Base-by-base conservation (phyloP, 208 protist genomes). In the Trypanosoma lewisi region DNA sequence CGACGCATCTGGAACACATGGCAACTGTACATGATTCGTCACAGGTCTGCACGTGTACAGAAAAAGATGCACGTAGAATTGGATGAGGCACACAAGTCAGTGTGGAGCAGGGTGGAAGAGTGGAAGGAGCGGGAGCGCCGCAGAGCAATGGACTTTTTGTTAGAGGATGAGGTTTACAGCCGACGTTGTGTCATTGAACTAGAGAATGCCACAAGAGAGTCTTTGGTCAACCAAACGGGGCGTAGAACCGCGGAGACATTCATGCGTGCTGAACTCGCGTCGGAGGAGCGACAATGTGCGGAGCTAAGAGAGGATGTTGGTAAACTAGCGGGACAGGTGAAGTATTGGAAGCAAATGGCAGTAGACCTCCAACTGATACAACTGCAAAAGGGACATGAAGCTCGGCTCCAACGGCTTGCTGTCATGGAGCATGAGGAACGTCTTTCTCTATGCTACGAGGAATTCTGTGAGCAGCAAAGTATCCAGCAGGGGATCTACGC, bases 361-460 rank as follows among this genome's bases (percentile, higher is more conserved):
- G 16, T 55, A 27, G 21, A 54, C 21, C 4, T 14, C 28, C 27
- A 55, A 9, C n/a, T 48, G 16, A 23, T 19, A 28, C 33, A 28
- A 30, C 34, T 57, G 33, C 8, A 17, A 4, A 23, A 44, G 4
- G 34, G 14, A 12, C n/a, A 57, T 1, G 14, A 17, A 44, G 31
- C 25, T 14, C 19, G 30, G 14, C 4, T 53, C 2, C 52, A 60
- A 9, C 25, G n/a, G 21, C 6, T 68, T 17, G 5, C 19, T 25
- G 52, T 17, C 6, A 48, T 42, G 25, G 69, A 67, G 27, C 25
- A 48, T 48, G 33, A 8, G n/a, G 7, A 25, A 27, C 69, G 62
- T 39, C 11, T 70, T 27, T 28, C 31, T 17, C 57, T 70, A 31
- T 67, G 73, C 23, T 52, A 70, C 34, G 70, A 70, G 8, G 59